Evolutionary conservation across 2,329 filamentous ascomycete genomes (phyloP), one percentile per base, ranked within the genome.

Genomic region (Neopestalotiopsis clavispora): DNA sequence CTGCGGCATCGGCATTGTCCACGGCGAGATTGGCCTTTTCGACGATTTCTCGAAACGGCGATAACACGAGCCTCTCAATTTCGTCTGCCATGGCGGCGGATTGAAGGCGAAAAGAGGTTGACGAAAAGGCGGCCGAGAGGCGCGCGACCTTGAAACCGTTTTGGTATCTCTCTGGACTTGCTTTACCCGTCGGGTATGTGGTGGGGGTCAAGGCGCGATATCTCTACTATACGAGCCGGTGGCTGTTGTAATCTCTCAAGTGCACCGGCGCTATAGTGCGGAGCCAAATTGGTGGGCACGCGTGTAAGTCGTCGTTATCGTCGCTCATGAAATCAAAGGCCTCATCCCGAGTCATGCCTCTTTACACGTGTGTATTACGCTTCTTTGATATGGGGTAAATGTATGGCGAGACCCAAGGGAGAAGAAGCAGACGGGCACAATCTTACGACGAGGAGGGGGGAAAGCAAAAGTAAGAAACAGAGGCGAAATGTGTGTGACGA

Each of bases 1-100:
- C 79, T 52, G 78, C 82, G 28, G 71, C 72, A 14, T 77, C 71
- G 10, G 85, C 85, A 80, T 87, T 87, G 32, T 81, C 79, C 62
- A 84, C 73, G 0, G 86, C 86, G 12, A 73, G 69, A 42, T 78
- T 83, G 40, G 83, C 86, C 78, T 87, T 87, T 58, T 85, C 83
- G 65, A 87, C 82, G 67, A 88, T 83, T 59, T 88, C 85, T 66
- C 78, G 80, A 72, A 88, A 89, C 34, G 86, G 85, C 45, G 80
- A 80, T 34, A 87, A 77, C 49, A 87, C 83, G 60, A 88, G 82
- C 65, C 75, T 74, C 42, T 79, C 77, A 69, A 76, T 75, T 71
- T 78, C 76, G 68, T 79, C 76, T 38, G 74, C 73, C 77, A 79
- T 79, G 58, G 34, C 34, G 58, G 14, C 17, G 14, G 14, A 28